phyloP scores from a whole-genome alignment of 768 basidiomycete species.

The Agrocybe chaxingu region DNA sequence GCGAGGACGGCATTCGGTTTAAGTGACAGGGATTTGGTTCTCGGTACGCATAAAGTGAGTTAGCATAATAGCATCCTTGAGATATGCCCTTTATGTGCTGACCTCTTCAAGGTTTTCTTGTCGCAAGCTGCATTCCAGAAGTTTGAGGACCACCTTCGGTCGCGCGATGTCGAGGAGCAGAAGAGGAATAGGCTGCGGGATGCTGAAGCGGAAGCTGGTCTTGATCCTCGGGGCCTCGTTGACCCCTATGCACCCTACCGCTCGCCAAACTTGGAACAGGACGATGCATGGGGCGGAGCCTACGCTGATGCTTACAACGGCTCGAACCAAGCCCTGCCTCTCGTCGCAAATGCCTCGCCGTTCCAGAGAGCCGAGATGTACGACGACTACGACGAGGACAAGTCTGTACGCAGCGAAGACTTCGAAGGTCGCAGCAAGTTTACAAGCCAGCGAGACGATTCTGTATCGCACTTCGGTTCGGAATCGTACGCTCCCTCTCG shows the following conservation, averaged over 20 bases:
- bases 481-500: slow-evolving; percentile 92
- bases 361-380: slow-evolving; percentile 77
- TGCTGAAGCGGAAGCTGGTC: slow-evolving; percentile 69
- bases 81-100: slow-evolving; percentile 1
- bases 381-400: slow-evolving; percentile 73
- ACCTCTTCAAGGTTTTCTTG: slow-evolving; percentile 69
- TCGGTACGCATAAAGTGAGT: slow-evolving; percentile 81
- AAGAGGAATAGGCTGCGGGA: slow-evolving; percentile 77
- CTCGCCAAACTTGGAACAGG: slow-evolving; percentile 45
- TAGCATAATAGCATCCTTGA: neutral
- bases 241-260: slow-evolving; percentile 83
- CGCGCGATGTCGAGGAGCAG: slow-evolving; percentile 81
- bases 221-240: slow-evolving; percentile 47
- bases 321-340: slow-evolving; percentile 76
- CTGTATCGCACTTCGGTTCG: slow-evolving; percentile 79
- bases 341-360: slow-evolving; percentile 79
- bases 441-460: slow-evolving; percentile 76
- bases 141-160: slow-evolving; percentile 84
- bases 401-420: slow-evolving; percentile 72
- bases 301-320: slow-evolving; percentile 52
- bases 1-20: slow-evolving; percentile 54
- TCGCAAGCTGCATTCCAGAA: slow-evolving; percentile 82
- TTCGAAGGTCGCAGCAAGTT: slow-evolving; percentile 77
- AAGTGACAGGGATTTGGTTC: slow-evolving; percentile 68
- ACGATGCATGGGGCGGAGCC: slow-evolving; percentile 28